Conservation (phyloP, 257 asterid species). For the Petunia secreta region DNA sequence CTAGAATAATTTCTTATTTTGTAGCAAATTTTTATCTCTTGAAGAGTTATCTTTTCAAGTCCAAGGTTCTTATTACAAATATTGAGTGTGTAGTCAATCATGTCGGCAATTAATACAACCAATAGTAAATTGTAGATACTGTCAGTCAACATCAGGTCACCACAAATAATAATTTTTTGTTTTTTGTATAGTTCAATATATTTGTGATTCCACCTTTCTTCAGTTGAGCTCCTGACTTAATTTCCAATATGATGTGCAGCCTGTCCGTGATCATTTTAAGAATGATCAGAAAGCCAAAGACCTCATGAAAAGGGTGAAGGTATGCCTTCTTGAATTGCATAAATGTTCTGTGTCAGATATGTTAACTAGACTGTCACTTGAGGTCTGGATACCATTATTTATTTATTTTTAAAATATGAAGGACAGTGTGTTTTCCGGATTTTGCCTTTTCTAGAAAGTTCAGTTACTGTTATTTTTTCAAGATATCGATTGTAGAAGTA, state of each 20-base stretch:
- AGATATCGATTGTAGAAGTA: not conserved
- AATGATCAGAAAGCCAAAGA: constrained; percentile 68
- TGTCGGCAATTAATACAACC: not conserved
- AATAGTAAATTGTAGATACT: not conserved
- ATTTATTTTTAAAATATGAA: not conserved
- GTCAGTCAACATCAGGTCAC: not conserved
- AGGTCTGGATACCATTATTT: not conserved
- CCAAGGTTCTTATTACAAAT: not conserved
- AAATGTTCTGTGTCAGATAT: not conserved
- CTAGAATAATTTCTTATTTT: not conserved
- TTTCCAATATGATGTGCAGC: constrained; percentile 46
- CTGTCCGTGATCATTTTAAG: constrained; percentile 82
- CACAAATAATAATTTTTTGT: not conserved
- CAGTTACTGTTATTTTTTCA: not conserved
- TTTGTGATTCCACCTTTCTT: constrained; percentile 18
- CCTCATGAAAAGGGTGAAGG: constrained; percentile 75
- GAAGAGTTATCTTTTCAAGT: not conserved
- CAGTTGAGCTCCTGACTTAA: not conserved
- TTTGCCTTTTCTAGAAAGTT: not conserved
- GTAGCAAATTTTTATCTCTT: not conserved
- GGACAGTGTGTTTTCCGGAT: not conserved
- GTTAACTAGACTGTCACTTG: not conserved
- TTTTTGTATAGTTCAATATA: not conserved
- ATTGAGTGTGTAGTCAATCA: not conserved
- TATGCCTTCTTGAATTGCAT: constrained; percentile 33